phyloP scores from a whole-genome alignment of 805 yeast genomes.

The Cyberlindnera veronae region DNA sequence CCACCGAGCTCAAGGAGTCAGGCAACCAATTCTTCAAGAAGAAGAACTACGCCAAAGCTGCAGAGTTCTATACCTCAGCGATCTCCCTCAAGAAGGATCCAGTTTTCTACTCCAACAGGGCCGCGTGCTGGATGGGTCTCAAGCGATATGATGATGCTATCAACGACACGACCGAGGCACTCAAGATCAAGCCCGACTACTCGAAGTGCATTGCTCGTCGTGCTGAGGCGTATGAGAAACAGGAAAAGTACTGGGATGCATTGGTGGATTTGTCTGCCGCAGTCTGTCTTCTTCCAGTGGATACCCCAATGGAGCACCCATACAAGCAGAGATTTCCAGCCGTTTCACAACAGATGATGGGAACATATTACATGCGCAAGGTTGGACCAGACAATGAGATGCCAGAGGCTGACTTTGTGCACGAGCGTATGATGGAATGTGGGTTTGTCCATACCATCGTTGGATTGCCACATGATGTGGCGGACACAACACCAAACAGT shows the following conservation, averaged over 20 bases:
- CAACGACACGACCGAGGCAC: conserved; percentile 82
- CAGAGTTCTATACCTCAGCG: conserved; percentile 83
- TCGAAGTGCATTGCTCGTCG: conserved; percentile 88
- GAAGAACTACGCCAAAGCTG: conserved; percentile 60
- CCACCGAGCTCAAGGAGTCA: conserved; percentile 76
- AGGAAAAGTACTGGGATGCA: conserved; percentile 76
- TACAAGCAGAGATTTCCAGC: too few species aligned
- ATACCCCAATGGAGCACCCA: too few species aligned
- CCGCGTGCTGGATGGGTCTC: conserved; percentile 88
- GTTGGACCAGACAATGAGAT: too few species aligned
- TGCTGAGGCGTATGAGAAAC: conserved; percentile 83
- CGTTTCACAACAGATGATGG: too few species aligned
- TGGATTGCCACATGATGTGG: too few species aligned
- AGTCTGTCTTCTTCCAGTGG: too few species aligned
- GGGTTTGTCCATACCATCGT: too few species aligned
- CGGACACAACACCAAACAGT: too few species aligned
- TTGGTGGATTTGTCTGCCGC: too few species aligned
- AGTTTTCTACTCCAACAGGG: conserved; percentile 87
- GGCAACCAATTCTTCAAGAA: conserved; percentile 77
- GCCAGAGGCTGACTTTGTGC: too few species aligned
- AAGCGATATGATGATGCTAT: conserved; percentile 78
- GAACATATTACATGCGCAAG: too few species aligned
- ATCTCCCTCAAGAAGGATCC: conserved; percentile 74
- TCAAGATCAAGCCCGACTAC: conserved; percentile 82
- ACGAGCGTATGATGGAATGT: too few species aligned